Evolutionary conservation across 208 protist genomes (phyloP).

Genomic region (Naegleria gruberi): DNA sequence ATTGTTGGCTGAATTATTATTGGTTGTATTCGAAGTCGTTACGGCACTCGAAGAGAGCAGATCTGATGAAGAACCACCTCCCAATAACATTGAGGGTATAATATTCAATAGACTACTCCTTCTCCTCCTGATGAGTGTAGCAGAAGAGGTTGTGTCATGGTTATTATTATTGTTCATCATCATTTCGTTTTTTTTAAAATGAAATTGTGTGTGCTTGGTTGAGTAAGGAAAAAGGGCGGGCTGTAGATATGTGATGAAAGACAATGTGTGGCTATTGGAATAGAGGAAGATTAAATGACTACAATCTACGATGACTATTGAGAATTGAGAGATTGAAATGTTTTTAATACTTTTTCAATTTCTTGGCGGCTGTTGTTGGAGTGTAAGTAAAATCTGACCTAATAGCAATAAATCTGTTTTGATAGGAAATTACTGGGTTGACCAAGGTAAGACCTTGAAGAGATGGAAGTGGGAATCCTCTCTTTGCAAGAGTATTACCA

Average conservation of each 20-base stretch:
- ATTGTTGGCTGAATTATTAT: no score
- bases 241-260: no score
- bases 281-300: no score
- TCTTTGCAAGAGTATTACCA: neutral
- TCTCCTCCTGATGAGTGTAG: neutral
- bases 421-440: neutral
- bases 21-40: neutral
- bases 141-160: no score
- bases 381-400: neutral
- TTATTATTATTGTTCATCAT: no score
- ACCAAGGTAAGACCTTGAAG: neutral
- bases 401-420: neutral
- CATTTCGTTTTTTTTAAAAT: no score
- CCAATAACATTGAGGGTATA: neutral
- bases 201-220: no score
- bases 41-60: neutral
- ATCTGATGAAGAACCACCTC: neutral
- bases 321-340: no score
- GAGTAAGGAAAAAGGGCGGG: no score
- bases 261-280: no score
- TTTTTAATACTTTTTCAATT: no score
- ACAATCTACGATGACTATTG: no score
- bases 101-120: neutral
- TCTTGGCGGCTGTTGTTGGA: neutral
- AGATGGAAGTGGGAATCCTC: neutral